These are phyloP conservation scores for Trametes versicolor DNA, from an alignment of 1,284 basidiomycete genomes.

Conservation along the genomic window DNA sequence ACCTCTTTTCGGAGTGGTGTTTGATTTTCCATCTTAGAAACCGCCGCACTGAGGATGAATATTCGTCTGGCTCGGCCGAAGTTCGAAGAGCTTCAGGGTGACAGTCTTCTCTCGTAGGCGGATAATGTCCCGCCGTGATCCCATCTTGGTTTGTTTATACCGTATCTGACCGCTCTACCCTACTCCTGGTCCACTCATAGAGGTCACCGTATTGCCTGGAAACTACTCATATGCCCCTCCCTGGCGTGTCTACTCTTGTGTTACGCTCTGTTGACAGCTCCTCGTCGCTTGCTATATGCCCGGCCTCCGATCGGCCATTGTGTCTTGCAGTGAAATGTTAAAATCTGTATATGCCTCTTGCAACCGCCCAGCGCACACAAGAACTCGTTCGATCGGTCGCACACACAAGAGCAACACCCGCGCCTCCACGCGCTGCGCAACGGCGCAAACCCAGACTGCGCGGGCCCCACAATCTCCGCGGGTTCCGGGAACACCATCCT, in stretches of 20 bases:
- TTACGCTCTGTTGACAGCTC: not conserved
- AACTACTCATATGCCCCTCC: not conserved
- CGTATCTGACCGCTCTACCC: conserved; percentile 16
- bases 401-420: too few relatives aligned
- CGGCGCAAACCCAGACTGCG: not conserved
- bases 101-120: conserved; percentile 54
- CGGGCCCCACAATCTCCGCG: not conserved
- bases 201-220: not conserved
- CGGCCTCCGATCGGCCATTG: not conserved
- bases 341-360: not conserved
- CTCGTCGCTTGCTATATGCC: not conserved
- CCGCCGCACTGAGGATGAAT: conserved; percentile 85
- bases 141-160: conserved; percentile 23
- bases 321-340: not conserved
- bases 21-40: conserved; percentile 60
- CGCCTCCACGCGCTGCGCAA: too few relatives aligned
- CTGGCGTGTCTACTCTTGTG: not conserved
- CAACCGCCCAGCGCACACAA: not conserved
- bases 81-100: conserved; percentile 85
- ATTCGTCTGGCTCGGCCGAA: conserved; percentile 83
- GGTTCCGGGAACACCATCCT: not conserved
- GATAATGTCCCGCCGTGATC: not conserved
- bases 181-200: conserved; percentile 2
- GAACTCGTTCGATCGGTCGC: not conserved
- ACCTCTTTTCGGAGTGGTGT: not conserved